These are phyloP conservation scores for Moniliophthora roreri DNA, from an alignment of 1,284 basidiomycete genomes.

Conservation along the genomic window DNA sequence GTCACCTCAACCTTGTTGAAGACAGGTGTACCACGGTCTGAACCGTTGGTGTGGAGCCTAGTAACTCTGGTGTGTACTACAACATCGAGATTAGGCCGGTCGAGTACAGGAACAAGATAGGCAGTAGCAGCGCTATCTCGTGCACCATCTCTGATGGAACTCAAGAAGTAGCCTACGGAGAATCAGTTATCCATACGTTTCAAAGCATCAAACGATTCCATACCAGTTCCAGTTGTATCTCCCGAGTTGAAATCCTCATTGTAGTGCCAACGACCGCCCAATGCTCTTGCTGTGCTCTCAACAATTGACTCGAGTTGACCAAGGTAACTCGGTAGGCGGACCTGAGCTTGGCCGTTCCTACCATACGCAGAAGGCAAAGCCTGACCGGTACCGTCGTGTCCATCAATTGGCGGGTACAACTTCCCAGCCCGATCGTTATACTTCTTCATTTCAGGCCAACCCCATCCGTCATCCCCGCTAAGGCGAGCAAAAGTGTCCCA, in stretches of 20 bases:
- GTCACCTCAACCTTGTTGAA: slow-evolving; percentile 11
- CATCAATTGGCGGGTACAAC: slow-evolving; percentile 18
- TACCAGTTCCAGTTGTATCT: slow-evolving; percentile 20
- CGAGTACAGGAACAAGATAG: slow-evolving; percentile 15
- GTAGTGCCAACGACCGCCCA: slow-evolving; percentile 21
- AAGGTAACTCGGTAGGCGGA: slow-evolving; percentile 18
- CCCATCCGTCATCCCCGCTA: slow-evolving; percentile 27
- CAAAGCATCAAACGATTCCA: not conserved
- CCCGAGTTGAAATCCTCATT: slow-evolving; percentile 23
- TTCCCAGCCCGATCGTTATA: slow-evolving; percentile 21
- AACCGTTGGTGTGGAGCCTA: slow-evolving; percentile 6
- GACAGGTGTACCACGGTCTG: not conserved
- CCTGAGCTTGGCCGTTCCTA: slow-evolving; percentile 14
- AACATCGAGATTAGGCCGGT: slow-evolving; percentile 17
- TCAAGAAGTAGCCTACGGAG: not conserved
- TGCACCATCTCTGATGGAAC: slow-evolving; percentile 2
- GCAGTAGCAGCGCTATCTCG: slow-evolving; percentile 12
- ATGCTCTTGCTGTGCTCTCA: slow-evolving; percentile 16
- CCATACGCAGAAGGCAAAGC: slow-evolving; percentile 17
- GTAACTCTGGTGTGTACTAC: slow-evolving; percentile 14
- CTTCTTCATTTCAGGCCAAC: slow-evolving; percentile 22
- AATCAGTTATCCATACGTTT: not conserved
- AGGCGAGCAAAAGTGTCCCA: slow-evolving; percentile 24
- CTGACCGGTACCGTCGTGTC: slow-evolving; percentile 17
- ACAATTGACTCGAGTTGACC: slow-evolving; percentile 17